Percentiles rank a stretch among this genome's conserved stretches.
Conservation (phyloP, 305 asterid species). For the Solanum hybrid region DNA sequence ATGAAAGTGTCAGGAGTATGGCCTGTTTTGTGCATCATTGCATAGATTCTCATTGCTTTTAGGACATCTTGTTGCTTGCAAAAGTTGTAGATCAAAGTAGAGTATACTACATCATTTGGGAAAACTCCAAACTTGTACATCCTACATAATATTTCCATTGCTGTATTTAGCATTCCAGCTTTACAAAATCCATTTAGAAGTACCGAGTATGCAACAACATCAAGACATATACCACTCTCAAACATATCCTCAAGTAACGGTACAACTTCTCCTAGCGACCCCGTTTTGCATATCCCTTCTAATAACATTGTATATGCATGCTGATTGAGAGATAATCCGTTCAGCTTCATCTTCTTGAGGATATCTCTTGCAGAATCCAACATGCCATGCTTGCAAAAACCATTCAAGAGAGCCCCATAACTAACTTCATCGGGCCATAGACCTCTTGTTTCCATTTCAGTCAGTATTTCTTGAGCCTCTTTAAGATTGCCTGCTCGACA, state of each 20-base stretch:
- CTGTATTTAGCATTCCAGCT: conserved; percentile 42
- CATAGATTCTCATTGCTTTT: conserved; percentile 45
- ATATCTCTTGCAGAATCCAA: conserved; percentile 49
- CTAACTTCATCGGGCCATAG: conserved; percentile 58
- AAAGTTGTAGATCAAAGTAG: conserved; percentile 51
- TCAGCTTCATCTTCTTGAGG: conserved; percentile 42
- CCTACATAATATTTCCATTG: conserved; percentile 58
- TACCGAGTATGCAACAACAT: conserved; percentile 66
- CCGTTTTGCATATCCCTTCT: conserved; percentile 51
- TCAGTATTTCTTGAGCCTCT: conserved; percentile 48
- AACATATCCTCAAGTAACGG: conserved; percentile 41
- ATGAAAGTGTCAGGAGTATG: conserved; percentile 33
- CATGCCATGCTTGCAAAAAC: conserved; percentile 57
- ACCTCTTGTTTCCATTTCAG: conserved; percentile 52
- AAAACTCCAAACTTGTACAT: conserved; percentile 41
- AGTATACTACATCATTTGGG: conserved; percentile 42
- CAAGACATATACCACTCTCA: conserved; percentile 42
- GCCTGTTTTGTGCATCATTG: conserved; percentile 46
- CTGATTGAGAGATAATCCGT: conserved; percentile 31
- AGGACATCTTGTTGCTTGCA: conserved; percentile 47
- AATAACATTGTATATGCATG: conserved; percentile 55
- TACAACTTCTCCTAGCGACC: conserved; percentile 39
- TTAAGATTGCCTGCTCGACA: conserved; percentile 53
- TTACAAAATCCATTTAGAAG: conserved; percentile 70
- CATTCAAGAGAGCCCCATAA: conserved; percentile 71